These are phyloP conservation scores for Leccinum rimulosum DNA, from an alignment of 768 basidiomycete genomes.

Conservation along the genomic window DNA sequence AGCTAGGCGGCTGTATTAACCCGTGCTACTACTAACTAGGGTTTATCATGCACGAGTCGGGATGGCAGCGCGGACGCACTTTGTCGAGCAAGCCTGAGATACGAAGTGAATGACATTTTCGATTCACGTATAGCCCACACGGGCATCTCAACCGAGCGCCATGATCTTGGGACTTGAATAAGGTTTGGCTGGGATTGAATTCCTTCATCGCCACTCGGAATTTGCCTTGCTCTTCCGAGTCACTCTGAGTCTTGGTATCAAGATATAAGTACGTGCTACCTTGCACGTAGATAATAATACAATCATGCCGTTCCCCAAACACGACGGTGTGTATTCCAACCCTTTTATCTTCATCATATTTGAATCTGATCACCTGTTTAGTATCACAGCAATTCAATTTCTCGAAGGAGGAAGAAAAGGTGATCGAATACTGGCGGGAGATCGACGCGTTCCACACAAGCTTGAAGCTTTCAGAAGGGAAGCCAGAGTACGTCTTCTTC, in stretches of 20 bases:
- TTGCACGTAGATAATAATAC: neutral
- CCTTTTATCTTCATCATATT: neutral
- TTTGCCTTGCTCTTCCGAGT: neutral
- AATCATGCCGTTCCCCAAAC: conserved; percentile 62
- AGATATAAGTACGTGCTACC: neutral
- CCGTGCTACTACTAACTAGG: too few relatives aligned
- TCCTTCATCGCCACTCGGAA: neutral
- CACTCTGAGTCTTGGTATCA: neutral
- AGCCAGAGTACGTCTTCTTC: conserved; percentile 91
- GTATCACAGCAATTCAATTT: conserved; percentile 81
- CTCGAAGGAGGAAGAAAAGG: conserved; percentile 86
- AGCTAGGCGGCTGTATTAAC: too few relatives aligned
- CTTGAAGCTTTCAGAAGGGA: conserved; percentile 86
- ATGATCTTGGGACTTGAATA: too few relatives aligned
- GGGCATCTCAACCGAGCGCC: too few relatives aligned
- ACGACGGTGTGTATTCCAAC: conserved; percentile 58
- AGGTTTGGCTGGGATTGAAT: neutral
- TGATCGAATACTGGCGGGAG: conserved; percentile 87
- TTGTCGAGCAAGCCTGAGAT: too few relatives aligned
- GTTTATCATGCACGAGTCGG: too few relatives aligned
- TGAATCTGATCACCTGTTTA: conserved; percentile 30
- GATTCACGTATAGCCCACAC: too few relatives aligned
- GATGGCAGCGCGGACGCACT: too few relatives aligned
- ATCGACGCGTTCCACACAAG: conserved; percentile 98
- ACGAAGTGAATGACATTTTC: too few relatives aligned